Evolutionary conservation across 176 grass and related monocot species (phyloP).

Genomic region (Phragmites australis): DNA sequence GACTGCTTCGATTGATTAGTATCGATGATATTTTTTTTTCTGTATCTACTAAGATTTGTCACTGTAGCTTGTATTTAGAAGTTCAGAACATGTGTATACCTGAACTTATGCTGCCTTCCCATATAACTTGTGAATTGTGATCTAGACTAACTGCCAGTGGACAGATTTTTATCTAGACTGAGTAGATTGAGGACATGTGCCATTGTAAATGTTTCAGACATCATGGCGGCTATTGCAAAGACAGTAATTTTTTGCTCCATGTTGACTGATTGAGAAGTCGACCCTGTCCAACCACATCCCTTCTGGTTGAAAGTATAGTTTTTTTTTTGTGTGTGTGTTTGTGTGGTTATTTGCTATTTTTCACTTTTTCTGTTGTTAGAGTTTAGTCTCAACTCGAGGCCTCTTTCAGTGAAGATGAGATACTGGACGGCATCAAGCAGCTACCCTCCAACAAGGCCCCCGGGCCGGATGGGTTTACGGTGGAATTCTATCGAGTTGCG

Average conservation of each 20-base stretch:
- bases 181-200: not conserved
- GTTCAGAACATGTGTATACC: not conserved
- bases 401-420: too few relatives aligned
- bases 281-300: not conserved
- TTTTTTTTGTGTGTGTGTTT: not conserved
- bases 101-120: not conserved
- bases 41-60: not conserved
- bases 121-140: constrained; percentile 2
- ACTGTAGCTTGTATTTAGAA: not conserved
- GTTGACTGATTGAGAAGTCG: not conserved
- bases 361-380: not conserved
- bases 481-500: too few relatives aligned
- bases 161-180: not conserved
- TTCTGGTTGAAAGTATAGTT: not conserved
- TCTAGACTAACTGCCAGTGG: not conserved
- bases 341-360: not conserved
- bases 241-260: not conserved
- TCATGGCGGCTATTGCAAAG: not conserved
- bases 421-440: too few relatives aligned
- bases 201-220: not conserved
- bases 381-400: not conserved
- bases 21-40: not conserved
- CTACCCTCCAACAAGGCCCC: too few relatives aligned
- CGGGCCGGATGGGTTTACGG: too few relatives aligned
- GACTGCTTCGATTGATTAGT: not conserved